phyloP scores from a whole-genome alignment of 1,284 basidiomycete genomes.

The Marasmius sp. region DNA sequence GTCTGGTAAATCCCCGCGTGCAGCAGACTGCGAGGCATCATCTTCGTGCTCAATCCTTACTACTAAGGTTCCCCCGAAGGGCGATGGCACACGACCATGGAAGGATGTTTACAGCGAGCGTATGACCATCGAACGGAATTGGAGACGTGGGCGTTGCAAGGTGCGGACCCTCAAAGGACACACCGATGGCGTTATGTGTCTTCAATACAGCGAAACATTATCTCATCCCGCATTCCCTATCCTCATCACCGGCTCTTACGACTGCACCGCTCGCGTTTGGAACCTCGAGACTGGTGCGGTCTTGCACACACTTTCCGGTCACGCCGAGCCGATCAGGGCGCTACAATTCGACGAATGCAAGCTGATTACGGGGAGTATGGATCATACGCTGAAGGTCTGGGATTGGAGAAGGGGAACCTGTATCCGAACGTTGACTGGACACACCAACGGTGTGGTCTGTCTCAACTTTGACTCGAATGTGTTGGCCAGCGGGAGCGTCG shows the following conservation, averaged over 20 bases:
- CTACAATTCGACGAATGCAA: slow-evolving; percentile 97
- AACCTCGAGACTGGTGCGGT: slow-evolving; percentile 91
- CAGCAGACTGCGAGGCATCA: slow-evolving; percentile 13
- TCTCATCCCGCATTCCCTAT: slow-evolving; percentile 87
- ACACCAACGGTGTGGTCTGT: slow-evolving; percentile 90
- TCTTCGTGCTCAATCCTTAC: slow-evolving; percentile 31
- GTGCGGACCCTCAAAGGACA: slow-evolving; percentile 89
- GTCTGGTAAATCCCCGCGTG: slow-evolving; percentile 9
- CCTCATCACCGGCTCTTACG: slow-evolving; percentile 97
- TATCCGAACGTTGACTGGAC: slow-evolving; percentile 84
- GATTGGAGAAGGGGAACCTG: slow-evolving; percentile 96
- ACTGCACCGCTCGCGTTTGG: slow-evolving; percentile 94
- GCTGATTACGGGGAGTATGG: slow-evolving; percentile 96
- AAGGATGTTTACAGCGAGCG: slow-evolving; percentile 99
- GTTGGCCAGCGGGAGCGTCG: slow-evolving; percentile 88
- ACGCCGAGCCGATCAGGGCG: slow-evolving; percentile 88
- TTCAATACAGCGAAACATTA: slow-evolving; percentile 91
- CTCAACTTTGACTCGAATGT: slow-evolving; percentile 93
- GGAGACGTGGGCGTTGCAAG: slow-evolving; percentile 90
- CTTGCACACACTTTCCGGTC: slow-evolving; percentile 84
- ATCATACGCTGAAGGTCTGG: slow-evolving; percentile 95
- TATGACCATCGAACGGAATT: slow-evolving; percentile 93
- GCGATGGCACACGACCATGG: slow-evolving; percentile 81
- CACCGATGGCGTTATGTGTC: slow-evolving; percentile 95
- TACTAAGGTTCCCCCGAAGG: slow-evolving; percentile 17